Base-by-base conservation (phyloP, 495 filamentous ascomycete species). In the Alectoria sarmentosa region DNA sequence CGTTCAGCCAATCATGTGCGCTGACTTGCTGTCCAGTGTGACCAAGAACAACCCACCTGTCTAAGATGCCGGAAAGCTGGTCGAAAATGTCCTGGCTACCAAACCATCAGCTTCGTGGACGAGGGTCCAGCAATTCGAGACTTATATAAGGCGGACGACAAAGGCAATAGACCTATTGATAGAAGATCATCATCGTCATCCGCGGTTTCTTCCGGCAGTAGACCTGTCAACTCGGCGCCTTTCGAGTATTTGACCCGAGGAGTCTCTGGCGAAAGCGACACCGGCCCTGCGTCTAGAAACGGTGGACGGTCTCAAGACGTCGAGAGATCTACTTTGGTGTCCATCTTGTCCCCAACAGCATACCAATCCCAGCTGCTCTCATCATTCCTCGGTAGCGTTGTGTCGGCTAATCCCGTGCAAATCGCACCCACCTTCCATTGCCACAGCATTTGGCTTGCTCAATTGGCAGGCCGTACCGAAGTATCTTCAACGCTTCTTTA, bases 41-140 rank as follows among this genome's bases (percentile, higher is more conserved):
- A 77, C 62, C 70, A 72, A 36, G 69, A 66, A 9, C 71, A 57
- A 30, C 74, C 74, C 10, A 61, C 65, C 28, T 78, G 76, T 62
- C 59, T 70, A 2, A 70, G 72, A 56, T 78, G 76, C 67, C 66
- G 65, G 41, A 67, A 67, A 36, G 60, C 66, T 38, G 70, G 66
- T 23, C 54, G 69, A 14, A 55, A 67, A 19, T 78, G 76, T 68
- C 70, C 68, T 13, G 67, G 64, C 9, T 69, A 69, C 59, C 66
- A 58, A 21, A 34, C 14, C 3, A 57, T 61, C 4, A 67, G 59
- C 19, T 64, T 67, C 41, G 44, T 67, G 21, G 62, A 67, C 54
- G 65, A 63, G 38, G 62, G 62, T 42, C 62, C 62, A 3, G 2
- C 23, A n/a, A 21, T 63, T 28, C 62, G 52, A n/a, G 19, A 58